Evolutionary conservation across 2,329 filamentous ascomycete genomes (phyloP).

Genomic region (Davidsoniella australis): DNA sequence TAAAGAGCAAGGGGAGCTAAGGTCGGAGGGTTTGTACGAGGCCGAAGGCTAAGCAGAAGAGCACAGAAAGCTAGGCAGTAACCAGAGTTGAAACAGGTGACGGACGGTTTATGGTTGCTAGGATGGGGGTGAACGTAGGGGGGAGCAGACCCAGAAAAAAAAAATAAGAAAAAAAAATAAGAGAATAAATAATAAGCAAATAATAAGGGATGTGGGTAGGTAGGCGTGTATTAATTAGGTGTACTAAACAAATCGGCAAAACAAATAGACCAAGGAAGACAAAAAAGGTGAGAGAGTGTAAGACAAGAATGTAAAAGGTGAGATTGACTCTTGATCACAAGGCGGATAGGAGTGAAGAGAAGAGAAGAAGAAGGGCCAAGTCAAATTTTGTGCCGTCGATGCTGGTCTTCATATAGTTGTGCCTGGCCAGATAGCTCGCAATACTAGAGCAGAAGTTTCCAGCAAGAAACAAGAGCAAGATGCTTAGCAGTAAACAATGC

Average conservation of each 20-base stretch:
- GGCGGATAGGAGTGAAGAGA: slow-evolving; percentile 2
- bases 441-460: too few species aligned
- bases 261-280: too few species aligned
- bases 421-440: too few species aligned
- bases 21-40: too few species aligned
- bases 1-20: too few species aligned
- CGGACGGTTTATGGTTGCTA: background rate
- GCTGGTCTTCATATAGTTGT: background rate
- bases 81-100: background rate
- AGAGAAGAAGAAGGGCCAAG: slow-evolving; percentile 3
- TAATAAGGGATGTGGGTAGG: background rate
- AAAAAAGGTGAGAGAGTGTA: background rate
- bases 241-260: too few species aligned
- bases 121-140: background rate
- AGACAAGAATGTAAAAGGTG: background rate
- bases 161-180: background rate
- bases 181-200: background rate
- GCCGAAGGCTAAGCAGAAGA: background rate
- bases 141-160: background rate
- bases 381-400: background rate
- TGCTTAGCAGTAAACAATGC: too few species aligned
- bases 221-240: background rate
- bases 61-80: background rate
- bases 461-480: too few species aligned
- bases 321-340: background rate